These are phyloP conservation scores for Amylocarpus encephaloides DNA, from an alignment of 2,329 filamentous ascomycete species.

Conservation along the genomic window DNA sequence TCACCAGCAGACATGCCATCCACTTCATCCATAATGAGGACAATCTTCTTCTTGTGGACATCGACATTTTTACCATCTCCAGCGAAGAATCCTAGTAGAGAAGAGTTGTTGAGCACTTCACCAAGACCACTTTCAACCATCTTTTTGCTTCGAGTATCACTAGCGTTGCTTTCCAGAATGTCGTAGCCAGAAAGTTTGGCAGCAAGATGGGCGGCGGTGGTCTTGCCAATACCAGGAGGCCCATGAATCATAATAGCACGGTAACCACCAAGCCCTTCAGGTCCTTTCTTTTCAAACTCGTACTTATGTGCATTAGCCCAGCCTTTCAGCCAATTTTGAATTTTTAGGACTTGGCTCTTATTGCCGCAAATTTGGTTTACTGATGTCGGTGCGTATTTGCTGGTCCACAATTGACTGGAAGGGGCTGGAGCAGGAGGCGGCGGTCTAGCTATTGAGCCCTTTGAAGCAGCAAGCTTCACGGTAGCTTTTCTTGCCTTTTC, in stretches of 20 bases:
- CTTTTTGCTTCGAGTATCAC: slow-evolving; percentile 92
- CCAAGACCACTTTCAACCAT: slow-evolving; percentile 82
- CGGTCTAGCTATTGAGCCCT: slow-evolving; percentile 35
- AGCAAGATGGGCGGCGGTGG: slow-evolving; percentile 89
- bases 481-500: slow-evolving; percentile 43
- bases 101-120: slow-evolving; percentile 90
- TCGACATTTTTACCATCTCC: slow-evolving; percentile 77
- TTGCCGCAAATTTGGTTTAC: slow-evolving; percentile 92
- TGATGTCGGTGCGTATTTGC: slow-evolving; percentile 85
- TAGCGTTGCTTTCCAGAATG: slow-evolving; percentile 90
- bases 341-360: slow-evolving; percentile 80
- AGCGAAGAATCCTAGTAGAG: slow-evolving; percentile 84
- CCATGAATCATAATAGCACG: slow-evolving; percentile 94
- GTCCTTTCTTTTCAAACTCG: slow-evolving; percentile 74
- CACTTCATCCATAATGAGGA: slow-evolving; percentile 97
- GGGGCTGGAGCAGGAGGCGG: slow-evolving; percentile 35
- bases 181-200: slow-evolving; percentile 92
- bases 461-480: slow-evolving; percentile 26
- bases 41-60: slow-evolving; percentile 79
- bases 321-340: slow-evolving; percentile 78
- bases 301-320: slow-evolving; percentile 76
- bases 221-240: slow-evolving; percentile 95
- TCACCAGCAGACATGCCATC: slow-evolving; percentile 98
- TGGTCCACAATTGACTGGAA: slow-evolving; percentile 74
- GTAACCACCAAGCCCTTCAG: slow-evolving; percentile 75